Evolutionary conservation across 106 monocot genomes (phyloP).

Genomic region (Amphibolis antarctica): DNA sequence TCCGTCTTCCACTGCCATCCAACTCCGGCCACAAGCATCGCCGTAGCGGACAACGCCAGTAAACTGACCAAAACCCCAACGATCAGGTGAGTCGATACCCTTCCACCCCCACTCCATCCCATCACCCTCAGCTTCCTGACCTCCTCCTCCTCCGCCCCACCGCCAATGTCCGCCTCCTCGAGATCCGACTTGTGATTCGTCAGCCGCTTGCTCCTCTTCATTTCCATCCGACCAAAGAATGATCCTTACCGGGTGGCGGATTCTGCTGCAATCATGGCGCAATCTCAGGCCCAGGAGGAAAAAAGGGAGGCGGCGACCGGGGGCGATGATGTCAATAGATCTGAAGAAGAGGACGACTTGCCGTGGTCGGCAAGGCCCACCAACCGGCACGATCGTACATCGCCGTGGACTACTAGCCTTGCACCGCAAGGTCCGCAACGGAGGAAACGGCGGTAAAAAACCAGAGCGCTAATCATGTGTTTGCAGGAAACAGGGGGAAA

Average conservation of each 20-base stretch:
- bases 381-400: no score
- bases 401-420: no score
- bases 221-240: background rate
- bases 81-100: background rate
- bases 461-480: no score
- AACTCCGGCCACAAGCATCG: constrained; percentile 3
- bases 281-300: no score
- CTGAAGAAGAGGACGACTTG: no score
- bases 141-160: background rate
- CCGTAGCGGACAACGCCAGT: background rate
- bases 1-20: background rate
- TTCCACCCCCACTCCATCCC: background rate
- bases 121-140: background rate
- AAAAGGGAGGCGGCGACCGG: no score
- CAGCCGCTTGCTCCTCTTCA: constrained; percentile 6
- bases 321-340: no score
- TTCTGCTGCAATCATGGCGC: no score
- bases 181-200: background rate
- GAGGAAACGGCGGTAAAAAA: no score
- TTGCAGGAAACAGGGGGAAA: no score
- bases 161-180: background rate
- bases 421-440: no score
- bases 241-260: background rate
- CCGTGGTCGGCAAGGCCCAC: no score
- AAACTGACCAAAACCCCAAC: background rate